phyloP scores from a whole-genome alignment of 306 rosid genomes.

The Geum urbanum region DNA sequence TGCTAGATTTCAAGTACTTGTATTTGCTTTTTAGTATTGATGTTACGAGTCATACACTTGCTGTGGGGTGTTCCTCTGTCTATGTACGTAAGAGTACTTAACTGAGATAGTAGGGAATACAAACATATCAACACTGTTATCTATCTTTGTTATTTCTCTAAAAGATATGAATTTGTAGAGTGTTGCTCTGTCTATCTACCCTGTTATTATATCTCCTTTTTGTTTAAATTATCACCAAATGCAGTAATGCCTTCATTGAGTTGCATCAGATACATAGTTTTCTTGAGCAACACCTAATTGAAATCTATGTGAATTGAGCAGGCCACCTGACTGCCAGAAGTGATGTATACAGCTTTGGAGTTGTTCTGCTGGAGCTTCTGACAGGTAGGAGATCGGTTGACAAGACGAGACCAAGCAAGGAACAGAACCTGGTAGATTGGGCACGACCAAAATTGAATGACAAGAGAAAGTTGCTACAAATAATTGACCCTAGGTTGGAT shows the following conservation, averaged over 20 bases:
- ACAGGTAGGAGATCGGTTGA: constrained; percentile 93
- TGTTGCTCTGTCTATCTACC: background rate
- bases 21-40: background rate
- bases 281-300: constrained; percentile 10
- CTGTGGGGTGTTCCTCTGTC: background rate
- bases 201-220: background rate
- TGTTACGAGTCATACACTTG: background rate
- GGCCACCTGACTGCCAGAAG: constrained; percentile 98
- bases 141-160: too few species aligned
- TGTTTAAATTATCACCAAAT: background rate
- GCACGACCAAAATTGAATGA: constrained; percentile 97
- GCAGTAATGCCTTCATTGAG: background rate
- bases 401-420: constrained; percentile 91
- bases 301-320: constrained; percentile 40
- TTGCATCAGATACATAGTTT: background rate
- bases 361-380: constrained; percentile 95
- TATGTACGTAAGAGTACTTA: background rate
- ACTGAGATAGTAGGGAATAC: too few species aligned
- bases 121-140: too few species aligned
- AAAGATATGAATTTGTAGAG: background rate
- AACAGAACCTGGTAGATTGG: constrained; percentile 98
- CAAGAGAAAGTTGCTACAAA: constrained; percentile 93
- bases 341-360: constrained; percentile 97
- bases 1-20: background rate
- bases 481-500: constrained; percentile 91